phyloP scores from a whole-genome alignment of 306 rosid genomes.

The Casuarina equisetifolia region DNA sequence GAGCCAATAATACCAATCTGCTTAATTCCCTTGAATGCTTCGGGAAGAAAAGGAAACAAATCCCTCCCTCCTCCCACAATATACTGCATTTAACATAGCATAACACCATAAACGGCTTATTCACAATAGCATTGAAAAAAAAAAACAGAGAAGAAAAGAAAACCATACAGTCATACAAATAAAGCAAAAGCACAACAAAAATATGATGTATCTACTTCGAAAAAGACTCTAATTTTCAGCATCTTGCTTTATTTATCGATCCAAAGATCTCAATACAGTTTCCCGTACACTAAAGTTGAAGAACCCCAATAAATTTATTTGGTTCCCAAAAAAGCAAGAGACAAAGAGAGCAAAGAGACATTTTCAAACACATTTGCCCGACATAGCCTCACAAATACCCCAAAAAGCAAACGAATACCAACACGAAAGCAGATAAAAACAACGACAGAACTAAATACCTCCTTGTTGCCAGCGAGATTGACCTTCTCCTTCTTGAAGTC shows the following conservation, averaged over 20 bases:
- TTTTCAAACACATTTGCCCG: not conserved
- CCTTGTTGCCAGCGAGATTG: slow-evolving; percentile 86
- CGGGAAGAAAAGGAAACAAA: slow-evolving; percentile 81
- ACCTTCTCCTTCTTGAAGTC: slow-evolving; percentile 89
- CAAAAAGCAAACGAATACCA: not conserved
- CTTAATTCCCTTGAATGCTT: slow-evolving; percentile 87
- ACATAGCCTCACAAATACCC: not conserved
- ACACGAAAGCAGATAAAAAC: not conserved
- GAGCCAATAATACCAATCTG: slow-evolving; percentile 98
- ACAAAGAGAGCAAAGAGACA: not conserved
- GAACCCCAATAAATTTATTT: not conserved
- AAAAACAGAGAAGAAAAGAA: no score
- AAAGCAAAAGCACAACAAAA: not conserved
- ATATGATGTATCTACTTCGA: not conserved
- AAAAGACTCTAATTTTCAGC: not conserved
- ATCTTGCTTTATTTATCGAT: not conserved
- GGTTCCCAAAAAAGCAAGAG: no score
- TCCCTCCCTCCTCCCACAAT: slow-evolving; percentile 93
- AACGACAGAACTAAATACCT: slow-evolving; percentile 37
- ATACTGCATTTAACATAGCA: slow-evolving; percentile 42
- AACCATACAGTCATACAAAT: not conserved
- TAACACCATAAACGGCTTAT: not conserved
- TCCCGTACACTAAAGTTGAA: not conserved
- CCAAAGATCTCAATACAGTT: not conserved
- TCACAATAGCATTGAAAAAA: not conserved